Conservation (phyloP, 2,329 filamentous ascomycete species). For the Mariannaea elegans region DNA sequence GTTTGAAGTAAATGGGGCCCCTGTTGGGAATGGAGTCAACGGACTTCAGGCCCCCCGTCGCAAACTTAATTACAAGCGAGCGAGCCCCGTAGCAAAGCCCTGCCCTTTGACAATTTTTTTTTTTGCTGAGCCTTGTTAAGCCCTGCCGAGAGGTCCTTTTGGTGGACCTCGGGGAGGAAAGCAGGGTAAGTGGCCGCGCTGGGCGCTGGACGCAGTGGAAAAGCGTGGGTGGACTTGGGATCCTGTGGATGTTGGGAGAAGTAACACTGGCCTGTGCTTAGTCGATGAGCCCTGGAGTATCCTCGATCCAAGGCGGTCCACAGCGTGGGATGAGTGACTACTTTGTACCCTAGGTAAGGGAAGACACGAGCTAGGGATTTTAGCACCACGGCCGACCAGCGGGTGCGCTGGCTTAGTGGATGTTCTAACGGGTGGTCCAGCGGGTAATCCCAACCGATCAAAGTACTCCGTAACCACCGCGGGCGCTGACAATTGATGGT, state of each 20-base stretch:
- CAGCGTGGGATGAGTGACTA: slow-evolving; percentile 1
- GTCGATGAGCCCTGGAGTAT: background rate
- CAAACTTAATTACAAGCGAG: background rate
- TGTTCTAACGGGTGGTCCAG: slow-evolving; percentile 27
- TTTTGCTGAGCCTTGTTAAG: slow-evolving; percentile 22
- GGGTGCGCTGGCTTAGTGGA: slow-evolving; percentile 27
- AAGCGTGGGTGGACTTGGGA: background rate
- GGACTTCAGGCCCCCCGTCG: slow-evolving; percentile 4
- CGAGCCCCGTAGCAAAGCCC: background rate
- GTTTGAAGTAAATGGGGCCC: slow-evolving; percentile 25
- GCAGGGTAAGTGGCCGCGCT: slow-evolving; percentile 13
- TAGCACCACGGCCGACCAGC: slow-evolving; percentile 33
- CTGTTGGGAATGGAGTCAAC: background rate
- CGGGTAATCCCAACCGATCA: slow-evolving; percentile 17
- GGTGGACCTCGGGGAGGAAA: slow-evolving; percentile 9
- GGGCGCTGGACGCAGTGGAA: slow-evolving; percentile 11
- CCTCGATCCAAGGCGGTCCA: background rate
- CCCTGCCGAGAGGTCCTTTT: background rate
- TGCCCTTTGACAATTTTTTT: background rate
- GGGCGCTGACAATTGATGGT: slow-evolving; percentile 13
- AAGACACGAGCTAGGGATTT: slow-evolving; percentile 20
- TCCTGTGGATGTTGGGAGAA: slow-evolving; percentile 1
- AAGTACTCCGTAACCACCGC: slow-evolving; percentile 10
- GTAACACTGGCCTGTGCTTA: slow-evolving; percentile 14
- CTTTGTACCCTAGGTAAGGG: background rate